phyloP scores from a whole-genome alignment of 2,329 filamentous ascomycete species.

The Calonectria honghensis region DNA sequence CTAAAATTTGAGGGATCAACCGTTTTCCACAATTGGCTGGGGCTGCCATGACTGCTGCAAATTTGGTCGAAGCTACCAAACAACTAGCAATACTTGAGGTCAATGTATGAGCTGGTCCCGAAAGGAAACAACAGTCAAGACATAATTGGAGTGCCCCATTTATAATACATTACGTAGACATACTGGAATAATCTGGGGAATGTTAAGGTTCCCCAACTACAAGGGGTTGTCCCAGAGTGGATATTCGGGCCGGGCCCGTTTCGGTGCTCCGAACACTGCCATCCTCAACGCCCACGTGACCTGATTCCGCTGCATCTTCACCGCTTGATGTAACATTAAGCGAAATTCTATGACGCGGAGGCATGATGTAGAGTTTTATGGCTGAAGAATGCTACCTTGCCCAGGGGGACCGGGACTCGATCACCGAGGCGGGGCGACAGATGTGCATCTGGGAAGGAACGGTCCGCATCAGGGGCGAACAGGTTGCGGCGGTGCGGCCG shows the following conservation, averaged over 20 bases:
- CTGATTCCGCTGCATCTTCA: not conserved
- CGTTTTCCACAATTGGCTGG: conserved; percentile 47
- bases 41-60: not conserved
- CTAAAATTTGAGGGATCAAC: conserved; percentile 56
- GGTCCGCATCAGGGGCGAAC: not conserved
- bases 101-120: not conserved
- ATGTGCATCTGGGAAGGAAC: not conserved
- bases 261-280: not conserved
- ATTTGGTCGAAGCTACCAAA: not conserved
- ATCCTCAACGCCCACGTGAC: not conserved
- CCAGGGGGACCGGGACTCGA: not conserved
- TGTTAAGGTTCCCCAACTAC: not conserved
- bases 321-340: not conserved
- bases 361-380: not conserved
- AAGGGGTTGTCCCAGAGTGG: conserved; percentile 8
- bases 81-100: not conserved
- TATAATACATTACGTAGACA: not conserved
- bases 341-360: not conserved
- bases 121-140: not conserved
- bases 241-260: conserved; percentile 11
- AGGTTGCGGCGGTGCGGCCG: not conserved
- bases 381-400: not conserved
- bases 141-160: not conserved
- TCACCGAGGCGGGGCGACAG: not conserved
- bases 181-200: not conserved